Percentiles rank a stretch among this genome's conserved stretches.
These are phyloP conservation scores for Entomortierella lignicola DNA, from an alignment of 192 early-diverging fungal genomes.

Conservation along the genomic window DNA sequence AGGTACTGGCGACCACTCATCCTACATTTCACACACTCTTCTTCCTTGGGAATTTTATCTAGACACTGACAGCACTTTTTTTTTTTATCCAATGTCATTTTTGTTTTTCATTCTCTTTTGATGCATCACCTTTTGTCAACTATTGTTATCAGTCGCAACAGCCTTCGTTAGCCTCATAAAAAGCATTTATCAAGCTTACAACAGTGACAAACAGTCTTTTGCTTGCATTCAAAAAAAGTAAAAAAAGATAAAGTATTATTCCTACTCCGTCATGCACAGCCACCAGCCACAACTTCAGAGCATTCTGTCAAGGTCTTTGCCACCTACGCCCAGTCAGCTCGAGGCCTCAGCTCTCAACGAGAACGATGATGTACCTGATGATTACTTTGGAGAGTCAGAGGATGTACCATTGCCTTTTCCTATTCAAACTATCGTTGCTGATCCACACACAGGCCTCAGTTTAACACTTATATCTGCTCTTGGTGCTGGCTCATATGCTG, in stretches of 20 bases:
- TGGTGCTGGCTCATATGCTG: constrained; percentile 79
- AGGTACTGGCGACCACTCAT: neutral
- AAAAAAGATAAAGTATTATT: neutral
- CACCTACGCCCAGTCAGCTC: constrained; percentile 52
- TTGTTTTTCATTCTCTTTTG: too few species aligned
- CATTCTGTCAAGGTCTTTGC: constrained; percentile 42
- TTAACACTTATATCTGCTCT: constrained; percentile 62
- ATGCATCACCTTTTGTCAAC: too few species aligned
- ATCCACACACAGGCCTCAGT: constrained; percentile 47
- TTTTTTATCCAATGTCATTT: too few species aligned
- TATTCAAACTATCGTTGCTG: constrained; percentile 56
- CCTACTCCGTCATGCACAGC: constrained; percentile 16
- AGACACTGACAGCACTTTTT: too few species aligned
- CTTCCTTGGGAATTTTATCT: neutral
- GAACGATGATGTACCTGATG: constrained; percentile 28
- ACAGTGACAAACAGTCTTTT: neutral
- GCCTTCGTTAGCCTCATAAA: too few species aligned
- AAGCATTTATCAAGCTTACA: too few species aligned
- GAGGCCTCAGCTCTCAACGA: constrained; percentile 20
- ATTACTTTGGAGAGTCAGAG: constrained; percentile 49
- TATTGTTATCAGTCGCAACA: too few species aligned
- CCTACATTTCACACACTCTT: too few species aligned
- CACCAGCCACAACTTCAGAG: constrained; percentile 28
- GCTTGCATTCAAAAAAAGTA: neutral
- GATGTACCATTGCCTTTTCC: constrained; percentile 54